phyloP scores from a whole-genome alignment of 441 rosid species.

The Gossypium davidsonii region DNA sequence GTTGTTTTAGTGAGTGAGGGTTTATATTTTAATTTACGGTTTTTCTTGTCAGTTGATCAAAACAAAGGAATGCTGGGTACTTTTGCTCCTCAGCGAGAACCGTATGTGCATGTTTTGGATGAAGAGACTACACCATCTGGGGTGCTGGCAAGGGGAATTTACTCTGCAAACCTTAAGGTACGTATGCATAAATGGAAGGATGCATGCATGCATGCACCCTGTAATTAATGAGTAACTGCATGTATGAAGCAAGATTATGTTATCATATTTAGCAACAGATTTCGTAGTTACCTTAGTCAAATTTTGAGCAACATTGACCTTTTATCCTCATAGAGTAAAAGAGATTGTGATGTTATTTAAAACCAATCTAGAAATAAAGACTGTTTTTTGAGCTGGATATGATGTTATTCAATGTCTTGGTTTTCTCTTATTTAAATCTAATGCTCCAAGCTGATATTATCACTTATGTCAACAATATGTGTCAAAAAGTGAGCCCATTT shows the following conservation, averaged over 20 bases:
- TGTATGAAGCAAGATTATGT: not conserved
- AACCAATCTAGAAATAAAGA: not conserved
- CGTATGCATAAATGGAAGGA: constrained; percentile 5
- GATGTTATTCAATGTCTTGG: not conserved
- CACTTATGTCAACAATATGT: not conserved
- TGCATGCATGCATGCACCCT: not conserved
- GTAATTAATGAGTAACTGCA: not conserved
- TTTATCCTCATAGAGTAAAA: not conserved
- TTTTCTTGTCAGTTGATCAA: constrained; percentile 27
- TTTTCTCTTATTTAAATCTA: not conserved
- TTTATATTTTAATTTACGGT: not conserved
- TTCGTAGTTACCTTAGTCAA: not conserved
- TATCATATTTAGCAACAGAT: not conserved
- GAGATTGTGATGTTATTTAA: not conserved
- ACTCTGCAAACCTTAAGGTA: constrained; percentile 37
- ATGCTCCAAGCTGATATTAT: not conserved
- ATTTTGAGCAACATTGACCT: not conserved
- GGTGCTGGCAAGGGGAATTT: constrained; percentile 34
- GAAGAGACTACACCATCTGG: constrained; percentile 49
- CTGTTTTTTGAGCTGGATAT: not conserved
- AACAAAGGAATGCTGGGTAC: constrained; percentile 41
- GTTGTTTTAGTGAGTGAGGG: not conserved
- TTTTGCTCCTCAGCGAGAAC: constrained; percentile 35
- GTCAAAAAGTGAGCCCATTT: not conserved
- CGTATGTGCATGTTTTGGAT: constrained; percentile 38